Conservation (phyloP, 495 filamentous ascomycete species). For the Penicillium bovifimosum region DNA sequence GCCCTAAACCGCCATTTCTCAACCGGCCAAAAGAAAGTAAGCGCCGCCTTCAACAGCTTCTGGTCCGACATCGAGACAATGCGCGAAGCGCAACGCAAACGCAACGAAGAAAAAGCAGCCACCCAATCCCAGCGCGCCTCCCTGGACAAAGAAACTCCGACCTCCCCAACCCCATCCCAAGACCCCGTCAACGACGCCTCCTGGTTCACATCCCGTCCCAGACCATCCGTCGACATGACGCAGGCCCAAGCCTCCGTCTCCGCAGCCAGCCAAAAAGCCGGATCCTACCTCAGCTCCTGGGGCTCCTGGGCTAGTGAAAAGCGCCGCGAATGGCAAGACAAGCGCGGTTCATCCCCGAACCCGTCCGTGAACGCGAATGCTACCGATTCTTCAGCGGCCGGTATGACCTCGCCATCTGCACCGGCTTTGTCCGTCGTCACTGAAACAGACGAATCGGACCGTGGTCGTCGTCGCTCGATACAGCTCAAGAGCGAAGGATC, state of each 20-base stretch:
- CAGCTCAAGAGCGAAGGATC: conserved; percentile 24
- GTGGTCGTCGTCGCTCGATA: conserved; percentile 30
- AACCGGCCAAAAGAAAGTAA: conserved; percentile 80
- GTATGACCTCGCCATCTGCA: conserved; percentile 25
- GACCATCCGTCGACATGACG: conserved; percentile 49
- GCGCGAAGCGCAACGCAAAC: conserved; percentile 72
- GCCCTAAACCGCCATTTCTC: conserved; percentile 71
- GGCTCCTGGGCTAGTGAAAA: conserved; percentile 92
- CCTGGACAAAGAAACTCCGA: conserved; percentile 26
- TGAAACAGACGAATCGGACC: conserved; percentile 29
- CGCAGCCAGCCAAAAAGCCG: conserved; percentile 66
- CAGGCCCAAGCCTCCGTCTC: conserved; percentile 64
- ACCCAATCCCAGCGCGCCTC: conserved; percentile 33
- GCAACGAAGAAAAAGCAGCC: conserved; percentile 52
- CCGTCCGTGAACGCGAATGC: conserved; percentile 13
- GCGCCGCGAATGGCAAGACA: conserved; percentile 56
- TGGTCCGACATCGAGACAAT: conserved; percentile 85
- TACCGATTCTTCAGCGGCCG: neutral
- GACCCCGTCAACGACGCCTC: conserved; percentile 14
- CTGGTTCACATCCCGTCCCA: conserved; percentile 31
- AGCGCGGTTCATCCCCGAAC: conserved; percentile 27
- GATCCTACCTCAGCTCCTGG: conserved; percentile 91
- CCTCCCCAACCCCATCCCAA: conserved; percentile 17
- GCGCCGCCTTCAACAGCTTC: conserved; percentile 73
- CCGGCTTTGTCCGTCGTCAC: conserved; percentile 24